These are phyloP conservation scores for Lodderomyces beijingensis DNA, from an alignment of 1,139 yeast species.

Conservation along the genomic window DNA sequence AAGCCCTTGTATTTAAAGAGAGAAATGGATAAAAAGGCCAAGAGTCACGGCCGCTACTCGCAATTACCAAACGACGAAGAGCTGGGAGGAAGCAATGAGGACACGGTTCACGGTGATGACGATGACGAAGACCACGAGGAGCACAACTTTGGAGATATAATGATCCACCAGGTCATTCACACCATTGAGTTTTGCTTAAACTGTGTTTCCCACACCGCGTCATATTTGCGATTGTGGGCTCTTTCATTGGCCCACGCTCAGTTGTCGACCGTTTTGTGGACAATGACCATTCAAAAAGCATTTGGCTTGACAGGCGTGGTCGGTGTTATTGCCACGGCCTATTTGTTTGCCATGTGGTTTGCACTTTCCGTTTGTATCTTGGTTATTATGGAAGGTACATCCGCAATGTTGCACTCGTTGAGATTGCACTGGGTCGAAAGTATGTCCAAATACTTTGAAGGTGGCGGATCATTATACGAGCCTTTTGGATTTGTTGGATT, in stretches of 20 bases:
- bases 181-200: constrained; percentile 76
- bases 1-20: constrained; percentile 57
- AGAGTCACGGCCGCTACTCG: constrained; percentile 23
- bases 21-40: constrained; percentile 39
- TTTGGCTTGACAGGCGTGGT: constrained; percentile 46
- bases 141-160: constrained; percentile 65
- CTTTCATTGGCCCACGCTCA: constrained; percentile 76
- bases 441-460: constrained; percentile 81
- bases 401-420: constrained; percentile 81
- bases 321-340: constrained; percentile 51
- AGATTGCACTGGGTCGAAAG: constrained; percentile 88
- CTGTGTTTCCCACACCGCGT: constrained; percentile 77
- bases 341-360: constrained; percentile 77
- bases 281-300: constrained; percentile 67
- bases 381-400: constrained; percentile 82
- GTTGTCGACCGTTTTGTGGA: constrained; percentile 69
- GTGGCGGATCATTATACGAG: constrained; percentile 69
- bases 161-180: constrained; percentile 77
- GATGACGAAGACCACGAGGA: constrained; percentile 53
- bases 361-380: constrained; percentile 65
- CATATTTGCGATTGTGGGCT: constrained; percentile 77
- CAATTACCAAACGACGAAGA: constrained; percentile 24
- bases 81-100: constrained; percentile 12
- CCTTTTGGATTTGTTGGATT: constrained; percentile 58
- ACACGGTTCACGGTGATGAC: constrained; percentile 36